Conservation (phyloP, 768 basidiomycete genomes). For the Boletus pseudopeckii region DNA sequence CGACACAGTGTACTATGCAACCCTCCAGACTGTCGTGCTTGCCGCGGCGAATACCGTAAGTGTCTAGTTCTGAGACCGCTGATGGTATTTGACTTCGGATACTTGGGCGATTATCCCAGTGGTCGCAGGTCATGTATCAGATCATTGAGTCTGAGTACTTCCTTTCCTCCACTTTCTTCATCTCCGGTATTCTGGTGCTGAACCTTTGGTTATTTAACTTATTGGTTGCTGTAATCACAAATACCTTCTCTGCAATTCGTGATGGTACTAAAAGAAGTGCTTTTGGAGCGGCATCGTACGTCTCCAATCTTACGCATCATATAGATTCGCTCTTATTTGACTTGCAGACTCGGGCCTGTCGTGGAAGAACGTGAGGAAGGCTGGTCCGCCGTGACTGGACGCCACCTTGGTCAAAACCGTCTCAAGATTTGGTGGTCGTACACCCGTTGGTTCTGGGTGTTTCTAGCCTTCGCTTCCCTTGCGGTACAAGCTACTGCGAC, state of each 20-base stretch:
- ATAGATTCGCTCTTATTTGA: not conserved
- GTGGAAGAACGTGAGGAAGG: constrained; percentile 62
- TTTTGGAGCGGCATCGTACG: constrained; percentile 66
- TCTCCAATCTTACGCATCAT: not conserved
- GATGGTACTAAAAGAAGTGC: constrained; percentile 86
- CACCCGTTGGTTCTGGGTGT: constrained; percentile 71
- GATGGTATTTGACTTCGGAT: not conserved
- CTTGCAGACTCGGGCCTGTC: constrained; percentile 34
- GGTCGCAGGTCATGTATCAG: constrained; percentile 79
- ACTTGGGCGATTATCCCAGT: constrained; percentile 38
- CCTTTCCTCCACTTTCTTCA: constrained; percentile 84
- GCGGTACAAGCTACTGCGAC: constrained; percentile 68
- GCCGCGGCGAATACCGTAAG: constrained; percentile 75
- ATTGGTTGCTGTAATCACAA: constrained; percentile 94
- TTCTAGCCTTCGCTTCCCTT: constrained; percentile 68
- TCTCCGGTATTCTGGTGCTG: constrained; percentile 76
- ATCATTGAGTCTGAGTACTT: constrained; percentile 91
- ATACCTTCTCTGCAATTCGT: constrained; percentile 86
- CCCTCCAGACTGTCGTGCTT: constrained; percentile 81
- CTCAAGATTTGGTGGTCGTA: constrained; percentile 55
- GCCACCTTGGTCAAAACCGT: constrained; percentile 43
- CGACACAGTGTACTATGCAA: constrained; percentile 80
- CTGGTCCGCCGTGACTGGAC: constrained; percentile 50
- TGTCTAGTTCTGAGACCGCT: constrained; percentile 3
- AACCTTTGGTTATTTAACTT: constrained; percentile 95